Evolutionary conservation across 163 green algal species (phyloP), one percentile per base, ranked within the genome.

Genomic region (Trebouxia gelatinosa): DNA sequence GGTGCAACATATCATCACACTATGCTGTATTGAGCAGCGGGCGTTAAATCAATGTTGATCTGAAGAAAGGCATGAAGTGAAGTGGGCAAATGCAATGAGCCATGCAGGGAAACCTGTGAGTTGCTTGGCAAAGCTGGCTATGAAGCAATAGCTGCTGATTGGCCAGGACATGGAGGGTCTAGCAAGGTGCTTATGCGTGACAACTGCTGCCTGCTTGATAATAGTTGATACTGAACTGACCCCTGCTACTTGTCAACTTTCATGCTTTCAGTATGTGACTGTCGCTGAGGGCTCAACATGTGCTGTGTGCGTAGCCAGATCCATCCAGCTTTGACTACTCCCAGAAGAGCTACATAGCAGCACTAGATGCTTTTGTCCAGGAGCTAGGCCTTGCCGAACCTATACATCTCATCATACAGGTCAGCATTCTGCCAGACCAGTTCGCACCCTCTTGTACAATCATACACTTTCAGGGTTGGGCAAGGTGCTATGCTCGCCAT

Each of bases 131-230:
- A 78, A 39, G 83, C 82, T 3, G 92, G 90, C 23, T 89, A 88
- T 48, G 77, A 86, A 19, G 86, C 84, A 3, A 81, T 91, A 46
- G 92, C 91, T 0, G 87, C 90, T 39, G 92, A 96, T 83, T 96
- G 87, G 88, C 72, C 84, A 5, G 92, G 92, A 5, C 89, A 95
- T 70, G 92, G 92, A 7, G 79, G 82, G 67, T 87, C 62, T 66
- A 85, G 87, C 79, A 93, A 93, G 72, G 78, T 86, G 28, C 28
- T n/a, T n/a, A n/a, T n/a, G n/a, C n/a, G n/a, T n/a, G n/a, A n/a
- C n/a, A n/a, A n/a, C n/a, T n/a, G n/a, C n/a, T n/a, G n/a, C n/a
- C n/a, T n/a, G n/a, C n/a, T n/a, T n/a, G n/a, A n/a, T n/a, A n/a
- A n/a, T n/a, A n/a, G n/a, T n/a, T n/a, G n/a, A n/a, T n/a, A n/a